These are phyloP conservation scores for Prunus mongolica DNA, from an alignment of 306 rosid genomes.

Conservation along the genomic window DNA sequence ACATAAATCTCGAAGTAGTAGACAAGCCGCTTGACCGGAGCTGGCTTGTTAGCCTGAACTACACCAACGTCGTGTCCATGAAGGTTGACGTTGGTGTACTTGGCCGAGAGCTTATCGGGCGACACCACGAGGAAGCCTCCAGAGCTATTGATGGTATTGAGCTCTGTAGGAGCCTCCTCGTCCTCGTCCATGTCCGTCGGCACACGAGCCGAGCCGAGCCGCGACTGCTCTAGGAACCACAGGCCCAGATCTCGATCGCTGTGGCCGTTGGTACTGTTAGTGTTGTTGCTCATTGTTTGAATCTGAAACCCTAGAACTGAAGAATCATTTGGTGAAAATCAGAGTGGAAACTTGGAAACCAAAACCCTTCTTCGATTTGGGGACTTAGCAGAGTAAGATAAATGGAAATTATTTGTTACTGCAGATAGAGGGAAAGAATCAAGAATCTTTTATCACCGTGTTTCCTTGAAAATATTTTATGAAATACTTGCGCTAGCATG, in stretches of 20 bases:
- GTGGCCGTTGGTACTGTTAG: constrained; percentile 6
- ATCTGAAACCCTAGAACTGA: constrained; percentile 41
- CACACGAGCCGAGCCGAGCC: constrained; percentile 34
- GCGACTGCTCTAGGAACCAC: constrained; percentile 60
- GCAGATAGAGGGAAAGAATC: not conserved
- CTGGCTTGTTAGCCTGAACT: constrained; percentile 74
- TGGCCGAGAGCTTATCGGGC: constrained; percentile 80
- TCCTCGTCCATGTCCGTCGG: constrained; percentile 48
- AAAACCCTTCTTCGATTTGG: not conserved
- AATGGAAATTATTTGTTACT: not conserved
- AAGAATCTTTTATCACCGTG: not conserved
- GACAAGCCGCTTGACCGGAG: constrained; percentile 72
- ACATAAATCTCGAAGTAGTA: constrained; percentile 89
- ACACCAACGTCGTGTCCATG: constrained; percentile 98
- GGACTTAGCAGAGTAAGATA: not conserved
- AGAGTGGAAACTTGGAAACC: not conserved
- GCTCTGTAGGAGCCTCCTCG: constrained; percentile 75
- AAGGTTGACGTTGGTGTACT: constrained; percentile 63
- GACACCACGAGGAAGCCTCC: constrained; percentile 83
- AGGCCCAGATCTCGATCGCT: constrained; percentile 49
- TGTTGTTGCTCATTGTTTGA: constrained; percentile 36
- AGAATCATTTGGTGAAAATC: constrained; percentile 12
- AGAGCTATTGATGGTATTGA: constrained; percentile 86
- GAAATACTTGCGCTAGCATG: too few species aligned
- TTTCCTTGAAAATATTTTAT: not conserved